A percentile compares a stretch with the other conserved stretches of the same genome.
Conservation (phyloP, 2,329 filamentous ascomycete genomes). For the Furcasterigmium furcatum region DNA sequence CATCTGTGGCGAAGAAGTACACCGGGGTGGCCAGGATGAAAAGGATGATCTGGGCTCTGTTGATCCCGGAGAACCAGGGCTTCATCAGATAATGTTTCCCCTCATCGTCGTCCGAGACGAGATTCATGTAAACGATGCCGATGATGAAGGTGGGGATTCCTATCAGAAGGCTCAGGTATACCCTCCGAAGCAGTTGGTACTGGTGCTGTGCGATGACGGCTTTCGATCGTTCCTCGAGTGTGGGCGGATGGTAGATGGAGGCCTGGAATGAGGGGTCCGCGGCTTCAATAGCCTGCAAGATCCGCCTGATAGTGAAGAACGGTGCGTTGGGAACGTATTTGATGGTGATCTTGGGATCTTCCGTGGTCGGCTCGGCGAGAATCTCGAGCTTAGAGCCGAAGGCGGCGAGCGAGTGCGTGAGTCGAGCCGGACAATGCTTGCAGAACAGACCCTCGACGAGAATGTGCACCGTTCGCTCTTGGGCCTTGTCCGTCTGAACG, state of each 20-base stretch:
- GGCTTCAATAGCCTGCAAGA: conserved; percentile 64
- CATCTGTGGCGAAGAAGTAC: conserved; percentile 81
- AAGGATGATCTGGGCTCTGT: conserved; percentile 73
- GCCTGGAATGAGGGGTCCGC: conserved; percentile 64
- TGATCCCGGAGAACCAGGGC: conserved; percentile 69
- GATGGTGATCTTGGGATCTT: conserved; percentile 66
- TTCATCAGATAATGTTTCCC: conserved; percentile 65
- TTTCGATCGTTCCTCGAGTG: conserved; percentile 77
- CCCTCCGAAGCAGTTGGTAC: conserved; percentile 64
- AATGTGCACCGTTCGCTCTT: conserved; percentile 59
- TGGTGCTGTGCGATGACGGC: conserved; percentile 70
- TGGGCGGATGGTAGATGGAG: conserved; percentile 74
- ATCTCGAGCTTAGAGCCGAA: conserved; percentile 52
- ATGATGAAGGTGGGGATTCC: conserved; percentile 83
- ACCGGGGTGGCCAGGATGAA: conserved; percentile 81
- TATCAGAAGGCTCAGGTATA: conserved; percentile 64
- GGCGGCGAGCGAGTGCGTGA: conserved; percentile 49
- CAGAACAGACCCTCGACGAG: conserved; percentile 72
- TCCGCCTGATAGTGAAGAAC: conserved; percentile 69
- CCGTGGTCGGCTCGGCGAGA: conserved; percentile 49
- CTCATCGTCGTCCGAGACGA: conserved; percentile 59
- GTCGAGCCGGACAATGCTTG: conserved; percentile 62
- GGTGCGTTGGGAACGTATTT: conserved; percentile 68
- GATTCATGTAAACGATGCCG: conserved; percentile 87
- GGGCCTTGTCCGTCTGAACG: conserved; percentile 20